Percentiles rank a stretch among this genome's conserved stretches.
Conservation (phyloP, 2,329 filamentous ascomycete genomes). For the Alternaria dauci region DNA sequence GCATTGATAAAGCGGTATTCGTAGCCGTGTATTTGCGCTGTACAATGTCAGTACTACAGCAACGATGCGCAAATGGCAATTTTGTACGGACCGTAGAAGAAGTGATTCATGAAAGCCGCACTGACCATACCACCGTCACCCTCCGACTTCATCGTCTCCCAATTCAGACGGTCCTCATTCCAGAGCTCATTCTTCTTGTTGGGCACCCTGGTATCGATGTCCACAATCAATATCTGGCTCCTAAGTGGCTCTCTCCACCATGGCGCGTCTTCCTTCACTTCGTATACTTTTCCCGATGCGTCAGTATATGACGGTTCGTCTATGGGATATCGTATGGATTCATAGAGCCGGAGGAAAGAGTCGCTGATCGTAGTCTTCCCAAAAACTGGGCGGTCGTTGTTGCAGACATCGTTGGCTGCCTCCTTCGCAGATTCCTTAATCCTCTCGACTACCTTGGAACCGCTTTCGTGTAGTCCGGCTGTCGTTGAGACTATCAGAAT, state of each 20-base stretch:
- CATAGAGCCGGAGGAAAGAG: slow-evolving; percentile 18
- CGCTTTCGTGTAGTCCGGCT: slow-evolving; percentile 13
- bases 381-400: slow-evolving; percentile 14
- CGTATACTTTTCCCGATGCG: slow-evolving; percentile 15
- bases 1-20: slow-evolving; percentile 55
- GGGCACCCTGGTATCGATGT: slow-evolving; percentile 42
- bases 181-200: slow-evolving; percentile 32
- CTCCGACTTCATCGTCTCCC: slow-evolving; percentile 26
- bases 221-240: slow-evolving; percentile 39
- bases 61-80: not conserved
- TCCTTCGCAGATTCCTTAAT: slow-evolving; percentile 24
- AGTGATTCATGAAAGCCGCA: slow-evolving; percentile 53
- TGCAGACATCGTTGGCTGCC: slow-evolving; percentile 22
- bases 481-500: slow-evolving; percentile 21
- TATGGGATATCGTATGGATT: slow-evolving; percentile 22
- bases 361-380: slow-evolving; percentile 16
- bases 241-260: slow-evolving; percentile 37
- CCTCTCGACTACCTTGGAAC: slow-evolving; percentile 18
- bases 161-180: slow-evolving; percentile 32
- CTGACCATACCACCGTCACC: slow-evolving; percentile 45
- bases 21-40: slow-evolving; percentile 56
- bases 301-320: slow-evolving; percentile 21
- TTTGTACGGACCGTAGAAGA: slow-evolving; percentile 41
- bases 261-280: slow-evolving; percentile 25
- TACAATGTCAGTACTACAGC: not conserved